Percentiles rank a stretch among this genome's conserved stretches.
phyloP scores from a whole-genome alignment of 2,329 filamentous ascomycete species.

The Paecilomyces formosus region DNA sequence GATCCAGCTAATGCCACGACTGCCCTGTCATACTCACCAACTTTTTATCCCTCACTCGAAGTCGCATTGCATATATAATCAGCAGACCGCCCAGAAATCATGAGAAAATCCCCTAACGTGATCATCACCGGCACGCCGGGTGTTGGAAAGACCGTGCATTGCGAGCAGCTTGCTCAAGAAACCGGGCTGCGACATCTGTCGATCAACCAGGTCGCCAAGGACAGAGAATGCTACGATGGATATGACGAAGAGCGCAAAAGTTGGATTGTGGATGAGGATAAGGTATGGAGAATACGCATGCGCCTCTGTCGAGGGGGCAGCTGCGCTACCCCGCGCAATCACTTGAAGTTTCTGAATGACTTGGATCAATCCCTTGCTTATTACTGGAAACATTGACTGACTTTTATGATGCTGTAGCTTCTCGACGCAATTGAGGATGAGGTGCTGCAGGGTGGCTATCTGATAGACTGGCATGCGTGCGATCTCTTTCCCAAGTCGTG shows the following conservation, averaged over 20 bases:
- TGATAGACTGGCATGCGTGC: constrained; percentile 98
- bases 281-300: constrained; percentile 46
- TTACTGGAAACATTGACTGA: constrained; percentile 4
- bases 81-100: constrained; percentile 9
- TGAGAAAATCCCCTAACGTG: constrained; percentile 63
- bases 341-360: not conserved
- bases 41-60: not conserved
- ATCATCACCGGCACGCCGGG: constrained; percentile 93
- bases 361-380: not conserved
- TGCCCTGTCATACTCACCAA: not conserved
- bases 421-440: constrained; percentile 85
- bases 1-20: not conserved
- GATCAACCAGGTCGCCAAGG: constrained; percentile 87
- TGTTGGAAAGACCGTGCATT: constrained; percentile 91
- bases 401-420: constrained; percentile 39
- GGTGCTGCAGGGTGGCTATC: constrained; percentile 67
- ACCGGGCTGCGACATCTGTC: constrained; percentile 75
- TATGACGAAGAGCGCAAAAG: constrained; percentile 79
- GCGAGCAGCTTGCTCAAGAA: constrained; percentile 68
- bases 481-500: constrained; percentile 88
- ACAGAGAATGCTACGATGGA: constrained; percentile 76
- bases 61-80: not conserved
- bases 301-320: not conserved
- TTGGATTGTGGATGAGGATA: constrained; percentile 95
- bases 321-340: not conserved